Base-by-base conservation (phyloP, 768 basidiomycete species). In the Pisolithus tinctorius region DNA sequence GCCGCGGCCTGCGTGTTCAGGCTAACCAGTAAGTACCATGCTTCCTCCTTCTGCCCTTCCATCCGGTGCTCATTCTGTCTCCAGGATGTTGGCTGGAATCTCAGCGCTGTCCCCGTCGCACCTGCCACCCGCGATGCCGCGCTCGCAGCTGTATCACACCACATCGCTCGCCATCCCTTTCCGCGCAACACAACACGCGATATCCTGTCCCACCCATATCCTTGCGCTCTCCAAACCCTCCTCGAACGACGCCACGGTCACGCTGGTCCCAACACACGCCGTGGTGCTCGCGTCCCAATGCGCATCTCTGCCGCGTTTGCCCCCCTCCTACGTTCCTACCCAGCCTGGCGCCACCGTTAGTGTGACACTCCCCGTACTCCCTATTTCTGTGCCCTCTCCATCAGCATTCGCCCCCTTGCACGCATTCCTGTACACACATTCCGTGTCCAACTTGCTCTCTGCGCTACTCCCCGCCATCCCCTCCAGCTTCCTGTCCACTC, bases 251-350 rank as follows among this genome's bases (percentile, higher is more conserved):
- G 56, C 70, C 42, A 62, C 68, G n/a, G 54, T 56, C 6, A 58
- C 74, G 9, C 72, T 90, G 48, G 83, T 78, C 56, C 83, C 89
- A 4, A 76, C 80, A 10, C 88, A 92, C 67, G 79, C 80, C 31
- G 66, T 88, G 47, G 73, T 90, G 40, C 74, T 91, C 49, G 83
- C 83, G 6, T 73, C 83, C 0, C 75, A 86, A 60, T 91, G 86
- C 63, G 69, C 86, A 16, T 73, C 77, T 40, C 74, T 90, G 6
- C 81, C 84, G 1, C 66, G 74, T 23, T 72, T 86, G 26, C 78
- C 81, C 0, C 57, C 71, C 8, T 58, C 70, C 4, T 50, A 60
- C 36, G 60, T 66, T 9, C 58, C 72, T 0, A 69, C 71, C n/a
- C 63, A 68, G 25, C 58, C 63, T 16, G 60, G 58, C 23, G 63